Evolutionary conservation across 192 early-diverging fungal genomes (phyloP), one percentile per base, ranked within the genome.

Genomic region (Diversispora epigaea): DNA sequence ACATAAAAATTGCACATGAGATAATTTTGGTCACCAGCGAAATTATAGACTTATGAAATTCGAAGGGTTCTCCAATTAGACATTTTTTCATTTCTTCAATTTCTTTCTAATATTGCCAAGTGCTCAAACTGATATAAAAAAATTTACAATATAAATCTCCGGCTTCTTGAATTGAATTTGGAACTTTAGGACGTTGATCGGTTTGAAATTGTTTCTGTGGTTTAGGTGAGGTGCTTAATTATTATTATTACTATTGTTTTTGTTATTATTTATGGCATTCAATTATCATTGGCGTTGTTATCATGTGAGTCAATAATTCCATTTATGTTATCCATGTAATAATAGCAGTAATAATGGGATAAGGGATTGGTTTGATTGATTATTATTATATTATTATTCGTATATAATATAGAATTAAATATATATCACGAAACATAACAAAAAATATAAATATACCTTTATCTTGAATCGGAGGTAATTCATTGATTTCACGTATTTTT

Each of bases 301-400:
- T n/a, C n/a, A 79, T 77, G 15, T n/a, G n/a, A n/a, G n/a, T n/a
- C n/a, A n/a, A n/a, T n/a, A n/a, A n/a, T n/a, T n/a, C n/a, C n/a
- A n/a, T 62, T 60, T 15, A 43, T 50, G 43, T 79, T 77, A 4
- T 68, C 43, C 6, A n/a, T 54, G n/a, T 61, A 54, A 9, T 62
- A 54, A 32, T 43, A 52, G 12, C 22, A 43, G 19, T 15, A 14
- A 63, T 61, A 76, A 17, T 40, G 62, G 17, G n/a, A n/a, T 40
- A 41, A n/a, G n/a, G 78, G 74, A 41, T 86, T 78, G 50, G 88
- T 82, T 65, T 93, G 91, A 21, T 84, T 76, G 2, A 91, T 90
- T 2, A 84, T 84, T 0, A 87, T 78, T 79, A 91, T 93, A n/a
- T n/a, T n/a, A n/a, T n/a, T n/a, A n/a, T n/a, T n/a, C n/a, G n/a